Evolutionary conservation across 345 rosid species (phyloP).

Genomic region (Populus simonii): DNA sequence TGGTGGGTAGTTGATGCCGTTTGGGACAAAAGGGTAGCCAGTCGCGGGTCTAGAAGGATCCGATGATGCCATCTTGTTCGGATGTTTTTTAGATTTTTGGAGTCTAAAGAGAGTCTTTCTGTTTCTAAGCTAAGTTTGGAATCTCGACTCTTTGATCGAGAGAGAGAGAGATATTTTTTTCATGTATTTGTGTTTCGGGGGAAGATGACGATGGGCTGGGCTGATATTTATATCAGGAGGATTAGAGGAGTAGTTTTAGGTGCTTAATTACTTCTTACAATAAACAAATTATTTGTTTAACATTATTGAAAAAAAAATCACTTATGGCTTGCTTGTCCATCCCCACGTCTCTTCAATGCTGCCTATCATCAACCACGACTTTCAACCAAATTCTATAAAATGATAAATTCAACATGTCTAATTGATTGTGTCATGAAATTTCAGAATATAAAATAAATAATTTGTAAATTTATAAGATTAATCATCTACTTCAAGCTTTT

Average conservation of each 20-base stretch:
- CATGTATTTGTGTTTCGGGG: neutral
- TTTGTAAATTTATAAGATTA: no score
- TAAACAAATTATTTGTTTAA: no score
- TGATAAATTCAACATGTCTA: no score
- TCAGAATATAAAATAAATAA: no score
- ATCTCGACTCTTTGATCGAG: neutral
- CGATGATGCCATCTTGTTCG: neutral
- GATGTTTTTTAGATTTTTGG: neutral
- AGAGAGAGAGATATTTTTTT: neutral
- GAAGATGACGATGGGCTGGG: neutral
- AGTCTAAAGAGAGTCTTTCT: neutral
- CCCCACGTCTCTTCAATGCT: no score
- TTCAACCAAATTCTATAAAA: no score
- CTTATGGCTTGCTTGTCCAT: no score
- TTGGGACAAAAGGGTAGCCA: slow-evolving; percentile 5
- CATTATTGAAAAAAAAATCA: no score
- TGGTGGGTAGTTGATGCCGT: slow-evolving; percentile 6
- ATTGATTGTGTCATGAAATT: no score
- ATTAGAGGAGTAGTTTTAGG: neutral
- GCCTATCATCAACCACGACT: no score
- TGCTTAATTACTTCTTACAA: no score
- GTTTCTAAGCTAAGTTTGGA: neutral
- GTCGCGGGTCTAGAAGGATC: slow-evolving; percentile 21
- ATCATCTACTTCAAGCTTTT: no score
- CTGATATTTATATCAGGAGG: neutral